Percentiles rank a stretch among this genome's conserved stretches.
Evolutionary conservation across 1,284 basidiomycete species (phyloP).

Genomic region (Ganoderma sp.): DNA sequence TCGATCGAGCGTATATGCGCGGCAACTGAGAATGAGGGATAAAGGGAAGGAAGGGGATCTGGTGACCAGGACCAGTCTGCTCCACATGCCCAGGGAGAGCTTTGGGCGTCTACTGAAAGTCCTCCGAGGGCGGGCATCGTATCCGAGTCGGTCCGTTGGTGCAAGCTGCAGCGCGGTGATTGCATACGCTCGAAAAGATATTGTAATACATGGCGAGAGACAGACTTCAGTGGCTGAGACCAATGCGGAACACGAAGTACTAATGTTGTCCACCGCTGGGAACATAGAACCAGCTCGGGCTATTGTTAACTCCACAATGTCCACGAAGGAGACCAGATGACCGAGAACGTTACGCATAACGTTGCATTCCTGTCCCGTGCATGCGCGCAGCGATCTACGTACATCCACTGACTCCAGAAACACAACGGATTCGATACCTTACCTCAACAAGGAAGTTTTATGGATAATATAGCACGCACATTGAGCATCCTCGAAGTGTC

Average conservation of each 20-base stretch:
- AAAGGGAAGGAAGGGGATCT: constrained; percentile 12
- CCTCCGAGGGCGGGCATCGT: not conserved
- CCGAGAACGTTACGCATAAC: not conserved
- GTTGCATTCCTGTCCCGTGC: not conserved
- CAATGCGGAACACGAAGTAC: not conserved
- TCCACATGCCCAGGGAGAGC: constrained; percentile 18
- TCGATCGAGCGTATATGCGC: not conserved
- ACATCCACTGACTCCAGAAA: not conserved
- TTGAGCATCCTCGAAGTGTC: not conserved
- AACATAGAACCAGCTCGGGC: not conserved
- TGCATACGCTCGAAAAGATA: not conserved
- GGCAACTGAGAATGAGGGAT: constrained; percentile 1
- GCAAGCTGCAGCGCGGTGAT: not conserved
- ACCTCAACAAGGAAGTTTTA: not conserved
- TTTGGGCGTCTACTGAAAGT: not conserved
- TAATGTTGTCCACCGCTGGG: not conserved
- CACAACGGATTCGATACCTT: not conserved
- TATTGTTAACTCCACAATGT: not conserved
- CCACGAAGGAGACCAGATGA: not conserved
- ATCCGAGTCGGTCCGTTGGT: not conserved
- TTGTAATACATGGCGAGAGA: not conserved
- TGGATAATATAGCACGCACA: not conserved
- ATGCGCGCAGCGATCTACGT: not conserved
- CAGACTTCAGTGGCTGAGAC: not conserved
- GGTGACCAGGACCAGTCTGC: constrained; percentile 21